Evolutionary conservation across 2,329 filamentous ascomycete genomes (phyloP).

Genomic region (Teratosphaeria epicoccoides): DNA sequence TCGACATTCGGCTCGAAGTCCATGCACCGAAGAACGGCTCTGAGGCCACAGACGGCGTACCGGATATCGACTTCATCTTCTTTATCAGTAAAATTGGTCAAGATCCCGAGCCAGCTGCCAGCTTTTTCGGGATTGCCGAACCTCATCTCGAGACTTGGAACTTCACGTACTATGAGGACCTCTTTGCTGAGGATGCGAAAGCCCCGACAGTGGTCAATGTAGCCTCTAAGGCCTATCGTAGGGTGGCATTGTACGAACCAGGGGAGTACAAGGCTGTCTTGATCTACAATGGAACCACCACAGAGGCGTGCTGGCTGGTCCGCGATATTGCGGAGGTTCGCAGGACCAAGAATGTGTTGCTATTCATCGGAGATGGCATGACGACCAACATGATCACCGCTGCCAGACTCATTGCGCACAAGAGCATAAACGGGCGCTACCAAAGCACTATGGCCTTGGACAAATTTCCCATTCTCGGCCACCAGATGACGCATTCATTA

Average conservation of each 20-base stretch:
- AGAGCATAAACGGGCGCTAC: constrained; percentile 76
- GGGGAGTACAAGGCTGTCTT: constrained; percentile 69
- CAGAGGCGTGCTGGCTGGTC: constrained; percentile 66
- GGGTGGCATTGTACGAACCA: constrained; percentile 64
- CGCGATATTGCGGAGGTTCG: constrained; percentile 58
- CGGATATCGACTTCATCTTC: constrained; percentile 66
- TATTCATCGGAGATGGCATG: constrained; percentile 68
- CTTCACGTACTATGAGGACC: constrained; percentile 70
- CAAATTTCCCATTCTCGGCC: constrained; percentile 62
- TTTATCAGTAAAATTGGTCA: constrained; percentile 57
- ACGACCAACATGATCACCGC: constrained; percentile 53
- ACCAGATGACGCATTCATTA: constrained; percentile 81
- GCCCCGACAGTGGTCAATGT: constrained; percentile 68
- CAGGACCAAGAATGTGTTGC: constrained; percentile 68
- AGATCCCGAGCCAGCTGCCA: constrained; percentile 44
- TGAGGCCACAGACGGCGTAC: constrained; percentile 56
- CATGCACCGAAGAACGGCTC: constrained; percentile 55
- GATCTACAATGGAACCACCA: constrained; percentile 59
- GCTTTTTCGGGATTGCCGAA: constrained; percentile 61
- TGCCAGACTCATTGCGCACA: constrained; percentile 69
- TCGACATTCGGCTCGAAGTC: constrained; percentile 73
- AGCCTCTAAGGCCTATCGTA: constrained; percentile 66
- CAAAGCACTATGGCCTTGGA: constrained; percentile 61
- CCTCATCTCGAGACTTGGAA: constrained; percentile 69
- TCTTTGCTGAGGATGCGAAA: constrained; percentile 63